A percentile compares a stretch with the other conserved stretches of the same genome.
phyloP scores from a whole-genome alignment of 129 eudicot species.

The Helianthus annuus region HanXRQr2.0-SUNRISE NC_035436.2:195410159-195410658 shows the following conservation, averaged over 20 bases:
- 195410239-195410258: conserved; percentile 83
- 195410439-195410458: conserved; percentile 61
- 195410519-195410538: not conserved
- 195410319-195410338: conserved; percentile 36
- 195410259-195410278: conserved; percentile 80
- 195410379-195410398: conserved; percentile 84
- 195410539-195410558: conserved; percentile 15
- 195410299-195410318: conserved; percentile 45
- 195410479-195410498: conserved; percentile 34
- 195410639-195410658: conserved; percentile 4
- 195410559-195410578: conserved; percentile 10
- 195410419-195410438: conserved; percentile 84
- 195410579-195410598: conserved; percentile 32
- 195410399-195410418: conserved; percentile 92
- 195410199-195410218: conserved; percentile 22
- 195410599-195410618: conserved; percentile 82
- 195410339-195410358: conserved; percentile 28
- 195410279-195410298: conserved; percentile 80
- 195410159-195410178: conserved; percentile 32
- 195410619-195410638: conserved; percentile 65
- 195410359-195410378: conserved; percentile 63
- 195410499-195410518: conserved; percentile 6
- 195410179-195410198: too few species aligned
- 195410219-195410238: conserved; percentile 26
- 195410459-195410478: conserved; percentile 45